Evolutionary conservation across 108 stramenopile species (phyloP).

Genomic region (Nitzschia sp.): DNA sequence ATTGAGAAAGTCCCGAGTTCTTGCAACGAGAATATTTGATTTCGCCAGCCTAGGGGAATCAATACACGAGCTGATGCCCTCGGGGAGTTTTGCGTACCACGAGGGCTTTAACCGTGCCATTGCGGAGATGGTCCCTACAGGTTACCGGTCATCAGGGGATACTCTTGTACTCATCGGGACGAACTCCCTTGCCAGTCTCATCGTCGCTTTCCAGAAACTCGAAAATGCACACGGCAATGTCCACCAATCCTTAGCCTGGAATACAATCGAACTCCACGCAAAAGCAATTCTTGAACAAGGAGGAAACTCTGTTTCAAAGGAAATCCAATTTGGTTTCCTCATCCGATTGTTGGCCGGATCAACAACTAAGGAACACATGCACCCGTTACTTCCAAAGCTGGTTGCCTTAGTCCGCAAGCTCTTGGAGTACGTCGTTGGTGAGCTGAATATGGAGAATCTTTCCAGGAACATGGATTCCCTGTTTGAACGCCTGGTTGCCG

Average conservation of each 20-base stretch:
- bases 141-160: conserved; percentile 4
- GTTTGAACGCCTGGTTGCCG: conserved; percentile 21
- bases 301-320: conserved; percentile 20
- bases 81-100: not conserved
- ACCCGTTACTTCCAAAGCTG: conserved; percentile 29
- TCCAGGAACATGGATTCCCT: conserved; percentile 10
- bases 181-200: conserved; percentile 51
- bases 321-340: conserved; percentile 49
- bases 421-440: not conserved
- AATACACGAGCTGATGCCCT: conserved; percentile 5
- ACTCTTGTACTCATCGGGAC: conserved; percentile 40
- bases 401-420: conserved; percentile 4
- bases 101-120: conserved; percentile 1
- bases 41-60: not conserved
- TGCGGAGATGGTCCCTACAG: not conserved
- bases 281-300: conserved; percentile 40
- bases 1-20: not conserved
- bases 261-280: conserved; percentile 40
- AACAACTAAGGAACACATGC: conserved; percentile 13
- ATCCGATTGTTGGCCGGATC: conserved; percentile 46
- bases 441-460: conserved; percentile 17
- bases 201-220: conserved; percentile 34
- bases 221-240: conserved; percentile 3
- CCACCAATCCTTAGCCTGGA: conserved; percentile 27
- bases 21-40: conserved; percentile 24